Conservation (phyloP, 1,139 yeast genomes). For the Hanseniaspora sp. region DNA sequence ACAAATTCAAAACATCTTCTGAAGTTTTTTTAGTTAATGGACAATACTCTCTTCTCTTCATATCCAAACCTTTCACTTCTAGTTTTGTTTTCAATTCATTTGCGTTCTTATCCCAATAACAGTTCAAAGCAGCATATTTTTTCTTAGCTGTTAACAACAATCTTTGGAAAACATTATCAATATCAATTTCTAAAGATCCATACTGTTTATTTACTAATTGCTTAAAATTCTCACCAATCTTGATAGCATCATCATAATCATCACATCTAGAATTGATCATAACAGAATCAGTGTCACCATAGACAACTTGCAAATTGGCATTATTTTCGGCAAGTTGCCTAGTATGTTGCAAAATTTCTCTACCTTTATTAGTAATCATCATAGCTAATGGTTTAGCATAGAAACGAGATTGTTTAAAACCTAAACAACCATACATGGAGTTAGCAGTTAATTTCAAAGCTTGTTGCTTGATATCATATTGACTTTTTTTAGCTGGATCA, state of each 20-base stretch:
- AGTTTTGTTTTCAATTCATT: constrained; percentile 39
- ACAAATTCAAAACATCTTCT: constrained; percentile 56
- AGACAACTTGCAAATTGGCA: constrained; percentile 71
- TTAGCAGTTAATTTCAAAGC: constrained; percentile 95
- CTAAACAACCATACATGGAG: constrained; percentile 98
- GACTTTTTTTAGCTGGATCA: constrained; percentile 53
- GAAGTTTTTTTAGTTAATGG: constrained; percentile 85
- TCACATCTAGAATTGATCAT: constrained; percentile 90
- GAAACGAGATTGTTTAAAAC: constrained; percentile 81
- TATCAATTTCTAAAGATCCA: constrained; percentile 78
- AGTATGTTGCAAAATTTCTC: constrained; percentile 90
- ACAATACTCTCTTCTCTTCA: constrained; percentile 94
- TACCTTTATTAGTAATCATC: constrained; percentile 89
- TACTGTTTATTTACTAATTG: constrained; percentile 78
- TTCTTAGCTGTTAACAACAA: constrained; percentile 87
- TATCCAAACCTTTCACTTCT: constrained; percentile 93
- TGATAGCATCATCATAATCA: constrained; percentile 58
- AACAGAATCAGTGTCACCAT: constrained; percentile 98
- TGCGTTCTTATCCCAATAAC: constrained; percentile 39
- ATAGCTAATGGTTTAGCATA: constrained; percentile 94
- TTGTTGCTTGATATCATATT: constrained; percentile 90
- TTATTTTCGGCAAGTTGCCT: constrained; percentile 75
- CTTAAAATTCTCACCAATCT: constrained; percentile 79
- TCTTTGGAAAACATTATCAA: constrained; percentile 83
- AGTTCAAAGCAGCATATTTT: constrained; percentile 88